A percentile compares a stretch with the other conserved stretches of the same genome.
phyloP scores from a whole-genome alignment of 2,329 filamentous ascomycete genomes.

The Nemania sp. region DNA sequence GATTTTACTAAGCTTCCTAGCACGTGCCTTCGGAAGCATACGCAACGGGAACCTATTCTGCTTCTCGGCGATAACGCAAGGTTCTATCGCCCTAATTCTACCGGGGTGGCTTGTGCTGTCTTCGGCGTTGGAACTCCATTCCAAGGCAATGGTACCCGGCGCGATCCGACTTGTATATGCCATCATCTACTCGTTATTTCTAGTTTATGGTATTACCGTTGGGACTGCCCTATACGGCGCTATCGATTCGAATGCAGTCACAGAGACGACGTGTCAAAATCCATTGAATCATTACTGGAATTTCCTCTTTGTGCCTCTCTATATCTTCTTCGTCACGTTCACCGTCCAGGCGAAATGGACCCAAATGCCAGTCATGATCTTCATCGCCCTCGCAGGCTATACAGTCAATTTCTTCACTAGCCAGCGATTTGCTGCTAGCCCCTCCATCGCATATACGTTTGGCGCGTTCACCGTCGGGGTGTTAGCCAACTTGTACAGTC shows the following conservation, averaged over 20 bases:
- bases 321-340: constrained; percentile 76
- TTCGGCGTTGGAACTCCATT: constrained; percentile 73
- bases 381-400: constrained; percentile 80
- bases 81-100: constrained; percentile 76
- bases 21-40: constrained; percentile 75
- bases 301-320: constrained; percentile 76
- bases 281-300: constrained; percentile 62
- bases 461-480: constrained; percentile 82
- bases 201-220: constrained; percentile 77
- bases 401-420: constrained; percentile 80
- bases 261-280: constrained; percentile 57
- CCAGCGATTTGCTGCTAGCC: constrained; percentile 74
- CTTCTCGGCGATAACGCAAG: constrained; percentile 76
- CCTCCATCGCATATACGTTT: constrained; percentile 81
- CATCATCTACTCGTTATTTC: constrained; percentile 77
- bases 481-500: constrained; percentile 79
- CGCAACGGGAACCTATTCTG: constrained; percentile 70
- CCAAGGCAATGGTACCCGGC: constrained; percentile 74
- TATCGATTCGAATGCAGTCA: constrained; percentile 59
- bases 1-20: constrained; percentile 74
- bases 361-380: constrained; percentile 80
- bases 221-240: constrained; percentile 65
- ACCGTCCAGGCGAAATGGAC: constrained; percentile 86
- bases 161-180: constrained; percentile 79
- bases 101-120: constrained; percentile 70